These are phyloP conservation scores for Karstenula rhodostoma DNA, from an alignment of 2,329 filamentous ascomycete species.

Conservation along the genomic window DNA sequence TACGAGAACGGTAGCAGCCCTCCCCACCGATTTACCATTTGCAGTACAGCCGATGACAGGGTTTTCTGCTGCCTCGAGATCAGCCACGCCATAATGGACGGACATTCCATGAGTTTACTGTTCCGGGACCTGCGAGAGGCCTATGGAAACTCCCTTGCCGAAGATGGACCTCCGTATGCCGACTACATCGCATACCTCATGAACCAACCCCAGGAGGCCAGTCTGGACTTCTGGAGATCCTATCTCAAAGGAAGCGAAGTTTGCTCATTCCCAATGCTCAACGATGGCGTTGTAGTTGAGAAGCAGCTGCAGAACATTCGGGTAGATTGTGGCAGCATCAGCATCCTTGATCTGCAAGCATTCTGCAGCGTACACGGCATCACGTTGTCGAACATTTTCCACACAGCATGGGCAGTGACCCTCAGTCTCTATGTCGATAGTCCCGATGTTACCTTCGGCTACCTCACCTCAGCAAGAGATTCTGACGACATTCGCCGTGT, in stretches of 20 bases:
- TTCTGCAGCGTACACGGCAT: slow-evolving; percentile 55
- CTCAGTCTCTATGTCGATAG: slow-evolving; percentile 49
- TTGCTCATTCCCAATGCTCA: slow-evolving; percentile 43
- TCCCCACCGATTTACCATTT: slow-evolving; percentile 45
- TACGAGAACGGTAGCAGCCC: slow-evolving; percentile 36
- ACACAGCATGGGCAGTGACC: slow-evolving; percentile 52
- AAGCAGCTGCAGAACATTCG: slow-evolving; percentile 38
- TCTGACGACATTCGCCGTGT: slow-evolving; percentile 48
- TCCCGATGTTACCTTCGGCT: slow-evolving; percentile 55
- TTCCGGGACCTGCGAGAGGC: slow-evolving; percentile 38
- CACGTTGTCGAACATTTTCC: slow-evolving; percentile 58
- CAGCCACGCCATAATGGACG: slow-evolving; percentile 48
- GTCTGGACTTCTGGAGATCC: slow-evolving; percentile 42
- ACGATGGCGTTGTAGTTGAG: slow-evolving; percentile 29
- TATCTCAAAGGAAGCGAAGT: slow-evolving; percentile 42
- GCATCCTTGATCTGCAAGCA: slow-evolving; percentile 36
- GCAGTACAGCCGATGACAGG: slow-evolving; percentile 29
- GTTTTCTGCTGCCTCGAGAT: slow-evolving; percentile 45
- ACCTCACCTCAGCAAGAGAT: slow-evolving; percentile 53
- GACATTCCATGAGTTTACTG: slow-evolving; percentile 43
- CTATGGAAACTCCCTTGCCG: slow-evolving; percentile 32
- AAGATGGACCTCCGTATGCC: slow-evolving; percentile 40
- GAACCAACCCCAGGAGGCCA: slow-evolving; percentile 34
- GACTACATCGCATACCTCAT: slow-evolving; percentile 43
- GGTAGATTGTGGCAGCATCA: slow-evolving; percentile 37